These are phyloP conservation scores for Globisporangium megalacanthum DNA, from an alignment of 352 stramenopile species.

Conservation along the genomic window DNA sequence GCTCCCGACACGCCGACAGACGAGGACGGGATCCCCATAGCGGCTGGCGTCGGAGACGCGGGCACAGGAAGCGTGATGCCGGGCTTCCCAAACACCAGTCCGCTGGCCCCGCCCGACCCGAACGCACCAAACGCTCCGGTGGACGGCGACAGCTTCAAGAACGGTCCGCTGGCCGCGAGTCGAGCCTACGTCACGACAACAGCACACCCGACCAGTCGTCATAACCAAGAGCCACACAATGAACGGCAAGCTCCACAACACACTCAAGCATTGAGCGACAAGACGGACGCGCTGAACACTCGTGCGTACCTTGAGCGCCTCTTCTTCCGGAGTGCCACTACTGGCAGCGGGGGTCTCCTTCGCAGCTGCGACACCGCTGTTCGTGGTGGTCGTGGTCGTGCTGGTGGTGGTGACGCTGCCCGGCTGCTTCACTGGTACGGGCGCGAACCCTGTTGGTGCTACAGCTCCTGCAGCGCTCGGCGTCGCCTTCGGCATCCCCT, in stretches of 20 bases:
- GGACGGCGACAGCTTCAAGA: conserved; percentile 25
- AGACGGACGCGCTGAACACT: no score
- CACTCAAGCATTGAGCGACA: no score
- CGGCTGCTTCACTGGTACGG: conserved; percentile 2
- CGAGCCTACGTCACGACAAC: neutral
- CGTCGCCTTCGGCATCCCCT: conserved; percentile 21
- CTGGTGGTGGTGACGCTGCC: neutral
- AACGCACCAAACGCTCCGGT: conserved; percentile 34
- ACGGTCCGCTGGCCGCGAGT: conserved; percentile 19
- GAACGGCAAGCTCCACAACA: neutral
- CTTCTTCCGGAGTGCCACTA: conserved; percentile 1
- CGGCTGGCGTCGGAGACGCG: conserved; percentile 19
- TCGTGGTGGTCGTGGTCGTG: no score
- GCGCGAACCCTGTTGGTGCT: conserved; percentile 7
- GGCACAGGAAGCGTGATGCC: conserved; percentile 69
- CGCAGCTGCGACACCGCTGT: neutral
- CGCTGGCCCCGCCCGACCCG: conserved; percentile 41
- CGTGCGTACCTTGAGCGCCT: conserved; percentile 4
- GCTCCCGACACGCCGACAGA: neutral
- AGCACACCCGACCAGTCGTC: no score
- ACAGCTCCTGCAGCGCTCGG: no score
- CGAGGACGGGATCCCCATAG: neutral
- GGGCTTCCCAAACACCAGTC: conserved; percentile 72
- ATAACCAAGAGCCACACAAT: no score
- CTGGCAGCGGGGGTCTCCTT: conserved; percentile 2